These are phyloP conservation scores for Coemansia sp. DNA, from an alignment of 192 early-diverging fungal species.

Conservation along the genomic window DNA sequence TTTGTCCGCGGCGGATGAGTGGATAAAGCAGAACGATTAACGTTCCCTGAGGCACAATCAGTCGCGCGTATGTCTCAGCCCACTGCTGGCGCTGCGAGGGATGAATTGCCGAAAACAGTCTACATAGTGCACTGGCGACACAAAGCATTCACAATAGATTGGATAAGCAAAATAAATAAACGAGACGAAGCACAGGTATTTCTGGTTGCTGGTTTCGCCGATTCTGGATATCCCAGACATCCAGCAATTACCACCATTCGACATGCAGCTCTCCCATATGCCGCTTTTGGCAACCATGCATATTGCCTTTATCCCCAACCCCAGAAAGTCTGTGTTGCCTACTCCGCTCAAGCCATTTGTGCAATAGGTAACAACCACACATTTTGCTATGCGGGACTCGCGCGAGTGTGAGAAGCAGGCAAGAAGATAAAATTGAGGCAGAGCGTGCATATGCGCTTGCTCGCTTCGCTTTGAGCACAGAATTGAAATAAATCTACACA, in stretches of 20 bases:
- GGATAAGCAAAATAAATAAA: not conserved
- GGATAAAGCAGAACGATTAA: constrained; percentile 47
- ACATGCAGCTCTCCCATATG: not conserved
- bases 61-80: constrained; percentile 43
- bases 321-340: not conserved
- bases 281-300: constrained; percentile 7
- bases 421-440: not conserved
- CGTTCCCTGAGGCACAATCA: constrained; percentile 44
- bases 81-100: constrained; percentile 43
- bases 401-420: not conserved
- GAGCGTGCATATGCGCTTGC: not conserved
- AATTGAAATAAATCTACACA: not conserved
- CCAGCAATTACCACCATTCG: not conserved
- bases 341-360: constrained; percentile 1
- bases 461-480: too few relatives aligned
- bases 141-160: not conserved
- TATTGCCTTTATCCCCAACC: not conserved
- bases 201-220: not conserved
- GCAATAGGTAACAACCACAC: not conserved
- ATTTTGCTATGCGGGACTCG: not conserved
- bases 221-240: constrained; percentile 1
- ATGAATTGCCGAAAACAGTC: constrained; percentile 44
- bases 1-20: constrained; percentile 31
- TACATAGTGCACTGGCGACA: constrained; percentile 10
- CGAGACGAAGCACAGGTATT: not conserved